Evolutionary conservation across 257 asterid genomes (phyloP).

Genomic region (Solanum dulcamara): DNA sequence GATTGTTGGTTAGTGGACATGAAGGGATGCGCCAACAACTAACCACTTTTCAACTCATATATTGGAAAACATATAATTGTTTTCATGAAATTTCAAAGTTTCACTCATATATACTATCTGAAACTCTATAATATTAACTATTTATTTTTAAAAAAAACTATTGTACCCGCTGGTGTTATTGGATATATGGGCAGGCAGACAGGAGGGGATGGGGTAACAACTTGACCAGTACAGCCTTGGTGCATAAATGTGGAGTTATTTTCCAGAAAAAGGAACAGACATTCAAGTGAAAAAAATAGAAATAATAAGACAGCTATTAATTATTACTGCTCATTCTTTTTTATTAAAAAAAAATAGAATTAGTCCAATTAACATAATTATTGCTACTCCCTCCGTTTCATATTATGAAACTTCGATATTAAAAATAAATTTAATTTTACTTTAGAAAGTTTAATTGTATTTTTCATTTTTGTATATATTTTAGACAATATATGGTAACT

Average conservation of each 20-base stretch:
- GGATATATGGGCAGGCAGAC: not conserved
- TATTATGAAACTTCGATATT: not conserved
- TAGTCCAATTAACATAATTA: too few relatives aligned
- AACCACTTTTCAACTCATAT: not conserved
- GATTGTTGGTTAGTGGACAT: not conserved
- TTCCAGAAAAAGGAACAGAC: not conserved
- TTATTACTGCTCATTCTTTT: not conserved
- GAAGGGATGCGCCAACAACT: not conserved
- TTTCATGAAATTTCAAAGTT: not conserved
- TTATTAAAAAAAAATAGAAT: too few relatives aligned
- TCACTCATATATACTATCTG: not conserved
- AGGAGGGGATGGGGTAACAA: not conserved
- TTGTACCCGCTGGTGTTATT: fast-evolving
- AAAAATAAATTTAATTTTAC: too few relatives aligned
- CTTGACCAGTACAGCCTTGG: not conserved
- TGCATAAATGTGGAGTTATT: not conserved
- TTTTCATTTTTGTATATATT: too few relatives aligned
- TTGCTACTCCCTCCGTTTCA: not conserved
- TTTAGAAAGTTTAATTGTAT: not conserved
- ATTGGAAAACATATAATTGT: not conserved
- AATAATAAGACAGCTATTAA: not conserved
- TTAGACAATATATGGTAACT: too few relatives aligned
- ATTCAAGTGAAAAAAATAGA: not conserved
- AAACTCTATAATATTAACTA: not conserved
- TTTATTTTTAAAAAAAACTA: not conserved